phyloP scores from a whole-genome alignment of 2,329 filamentous ascomycete genomes.

The Lecanosticta acicola region DNA sequence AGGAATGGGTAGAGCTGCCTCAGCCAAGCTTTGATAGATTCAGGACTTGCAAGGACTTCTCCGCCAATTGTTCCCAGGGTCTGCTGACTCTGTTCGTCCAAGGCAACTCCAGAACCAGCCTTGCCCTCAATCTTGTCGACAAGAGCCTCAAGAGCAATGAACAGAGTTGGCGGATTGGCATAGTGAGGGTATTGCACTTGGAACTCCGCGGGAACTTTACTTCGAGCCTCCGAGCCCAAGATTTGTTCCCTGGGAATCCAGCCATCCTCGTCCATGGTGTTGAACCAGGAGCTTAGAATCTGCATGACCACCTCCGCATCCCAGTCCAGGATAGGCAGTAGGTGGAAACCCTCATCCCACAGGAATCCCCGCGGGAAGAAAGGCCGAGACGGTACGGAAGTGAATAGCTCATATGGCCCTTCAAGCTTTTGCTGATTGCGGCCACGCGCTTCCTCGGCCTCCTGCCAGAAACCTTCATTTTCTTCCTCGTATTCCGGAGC shows the following conservation, averaged over 20 bases:
- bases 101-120: constrained; percentile 17
- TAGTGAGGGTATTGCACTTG: constrained; percentile 96
- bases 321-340: constrained; percentile 88
- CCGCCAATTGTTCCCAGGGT: constrained; percentile 35
- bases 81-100: constrained; percentile 26
- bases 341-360: constrained; percentile 97
- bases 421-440: constrained; percentile 65
- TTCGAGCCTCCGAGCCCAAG: constrained; percentile 81
- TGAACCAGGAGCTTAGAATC: constrained; percentile 93
- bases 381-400: constrained; percentile 81
- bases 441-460: constrained; percentile 71
- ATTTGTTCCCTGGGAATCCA: constrained; percentile 98
- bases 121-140: constrained; percentile 65
- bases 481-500: constrained; percentile 93
- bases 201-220: constrained; percentile 90
- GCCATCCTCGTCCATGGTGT: constrained; percentile 89
- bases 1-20: constrained; percentile 77
- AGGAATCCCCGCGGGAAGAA: constrained; percentile 97
- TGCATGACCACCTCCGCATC: constrained; percentile 82
- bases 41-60: constrained; percentile 58
- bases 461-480: constrained; percentile 92
- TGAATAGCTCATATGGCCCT: constrained; percentile 83
- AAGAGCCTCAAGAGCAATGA: constrained; percentile 79
- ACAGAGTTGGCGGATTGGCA: constrained; percentile 91
- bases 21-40: constrained; percentile 65